Percentiles rank a stretch among this genome's conserved stretches.
Evolutionary conservation across 2,329 filamentous ascomycete genomes (phyloP).

Genomic region (Monilinia fructicola): DNA sequence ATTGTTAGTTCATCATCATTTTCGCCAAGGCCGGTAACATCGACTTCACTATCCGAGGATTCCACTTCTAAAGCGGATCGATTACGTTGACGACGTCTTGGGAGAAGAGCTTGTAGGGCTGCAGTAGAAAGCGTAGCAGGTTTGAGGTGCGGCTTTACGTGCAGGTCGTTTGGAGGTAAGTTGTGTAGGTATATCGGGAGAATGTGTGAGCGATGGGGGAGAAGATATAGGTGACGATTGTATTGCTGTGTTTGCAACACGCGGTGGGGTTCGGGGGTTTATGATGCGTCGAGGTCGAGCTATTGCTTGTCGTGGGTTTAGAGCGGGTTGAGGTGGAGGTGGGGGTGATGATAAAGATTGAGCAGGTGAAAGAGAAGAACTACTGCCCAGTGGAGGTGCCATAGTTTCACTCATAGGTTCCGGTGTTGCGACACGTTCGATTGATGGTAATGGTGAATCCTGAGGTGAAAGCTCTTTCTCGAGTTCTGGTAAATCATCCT

Average conservation of each 20-base stretch:
- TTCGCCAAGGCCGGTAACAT: conserved; percentile 49
- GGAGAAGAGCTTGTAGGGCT: conserved; percentile 43
- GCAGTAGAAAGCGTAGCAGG: conserved; percentile 40
- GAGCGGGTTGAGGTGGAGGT: conserved; percentile 29
- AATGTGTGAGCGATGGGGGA: conserved; percentile 65
- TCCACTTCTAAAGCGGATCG: conserved; percentile 44
- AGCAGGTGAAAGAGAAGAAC: conserved; percentile 32
- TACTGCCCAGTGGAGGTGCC: conserved; percentile 41
- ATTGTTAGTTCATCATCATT: conserved; percentile 58
- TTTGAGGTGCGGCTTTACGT: conserved; percentile 29
- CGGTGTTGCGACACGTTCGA: conserved; percentile 34
- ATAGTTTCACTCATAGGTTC: conserved; percentile 40
- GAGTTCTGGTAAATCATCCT: conserved; percentile 22
- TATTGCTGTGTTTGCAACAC: conserved; percentile 23
- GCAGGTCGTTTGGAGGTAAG: conserved; percentile 24
- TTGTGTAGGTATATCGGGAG: conserved; percentile 49
- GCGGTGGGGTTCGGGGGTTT: conserved; percentile 35
- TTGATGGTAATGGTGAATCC: conserved; percentile 29
- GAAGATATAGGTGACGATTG: conserved; percentile 49
- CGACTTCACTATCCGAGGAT: conserved; percentile 48
- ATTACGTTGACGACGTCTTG: conserved; percentile 38
- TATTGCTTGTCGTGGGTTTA: conserved; percentile 22
- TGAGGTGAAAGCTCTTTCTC: conserved; percentile 22
- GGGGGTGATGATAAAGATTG: conserved; percentile 27
- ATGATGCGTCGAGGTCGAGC: conserved; percentile 33